Percentiles rank a stretch among this genome's conserved stretches.
Conservation (phyloP, 2,329 filamentous ascomycete species). For the Stagonosporopsis chrysanthemi region DNA sequence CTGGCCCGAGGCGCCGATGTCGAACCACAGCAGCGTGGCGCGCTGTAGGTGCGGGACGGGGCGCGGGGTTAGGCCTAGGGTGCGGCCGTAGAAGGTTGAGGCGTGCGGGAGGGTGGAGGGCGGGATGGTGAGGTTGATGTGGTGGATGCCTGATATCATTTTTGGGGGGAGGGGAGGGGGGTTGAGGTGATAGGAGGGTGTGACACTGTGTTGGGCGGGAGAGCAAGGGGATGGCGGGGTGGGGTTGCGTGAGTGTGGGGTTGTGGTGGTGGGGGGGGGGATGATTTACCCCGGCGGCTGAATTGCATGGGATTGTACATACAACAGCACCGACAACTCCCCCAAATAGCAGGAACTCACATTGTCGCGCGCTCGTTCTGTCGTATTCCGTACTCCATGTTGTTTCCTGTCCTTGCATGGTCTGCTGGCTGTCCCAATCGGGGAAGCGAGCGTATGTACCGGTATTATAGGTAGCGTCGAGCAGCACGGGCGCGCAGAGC, state of each 20-base stretch:
- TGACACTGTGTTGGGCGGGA: too few species aligned
- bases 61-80: constrained; percentile 62
- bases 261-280: too few species aligned
- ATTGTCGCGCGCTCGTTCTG: neutral
- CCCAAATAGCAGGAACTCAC: too few species aligned
- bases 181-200: too few species aligned
- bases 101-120: constrained; percentile 19
- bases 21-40: constrained; percentile 65
- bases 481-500: too few species aligned
- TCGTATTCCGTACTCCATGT: neutral
- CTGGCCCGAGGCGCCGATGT: constrained; percentile 63
- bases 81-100: constrained; percentile 40
- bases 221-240: too few species aligned
- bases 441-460: neutral
- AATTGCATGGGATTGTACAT: too few species aligned
- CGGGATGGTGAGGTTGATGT: constrained; percentile 28
- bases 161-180: neutral
- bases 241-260: too few species aligned
- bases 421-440: neutral
- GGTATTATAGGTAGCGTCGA: too few species aligned
- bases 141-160: constrained; percentile 30
- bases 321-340: too few species aligned
- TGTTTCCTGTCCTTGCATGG: neutral
- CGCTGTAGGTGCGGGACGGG: constrained; percentile 62
- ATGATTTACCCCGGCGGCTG: too few species aligned